Conservation (phyloP, 192 early-diverging fungal species). For the Phlyctochytrium planicorne region DNA sequence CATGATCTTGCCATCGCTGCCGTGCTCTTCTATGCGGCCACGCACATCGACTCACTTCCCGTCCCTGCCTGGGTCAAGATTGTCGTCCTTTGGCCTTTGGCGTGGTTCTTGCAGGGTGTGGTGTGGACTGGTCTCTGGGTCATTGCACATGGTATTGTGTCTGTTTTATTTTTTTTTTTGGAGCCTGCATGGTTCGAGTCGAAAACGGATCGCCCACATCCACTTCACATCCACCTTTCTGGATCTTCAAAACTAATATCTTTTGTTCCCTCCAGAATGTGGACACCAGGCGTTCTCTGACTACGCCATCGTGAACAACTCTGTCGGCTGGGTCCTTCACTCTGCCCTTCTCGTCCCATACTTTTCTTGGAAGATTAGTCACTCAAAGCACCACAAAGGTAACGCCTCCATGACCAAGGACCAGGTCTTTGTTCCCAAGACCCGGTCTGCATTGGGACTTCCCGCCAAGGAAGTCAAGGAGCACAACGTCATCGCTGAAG, state of each 20-base stretch:
- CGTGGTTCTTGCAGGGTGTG: constrained; percentile 83
- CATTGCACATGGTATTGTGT: constrained; percentile 49
- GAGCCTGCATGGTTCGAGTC: constrained; percentile 32
- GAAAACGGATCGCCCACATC: not conserved
- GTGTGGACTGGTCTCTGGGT: constrained; percentile 89
- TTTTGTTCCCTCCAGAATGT: constrained; percentile 69
- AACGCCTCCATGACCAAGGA: constrained; percentile 88
- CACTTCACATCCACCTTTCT: too few species aligned
- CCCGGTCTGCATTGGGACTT: constrained; percentile 51
- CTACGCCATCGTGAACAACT: constrained; percentile 80
- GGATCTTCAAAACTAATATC: too few species aligned
- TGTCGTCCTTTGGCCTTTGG: constrained; percentile 65
- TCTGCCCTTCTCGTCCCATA: constrained; percentile 86
- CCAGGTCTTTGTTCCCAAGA: constrained; percentile 91
- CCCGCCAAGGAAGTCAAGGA: constrained; percentile 32
- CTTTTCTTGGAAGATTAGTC: constrained; percentile 89
- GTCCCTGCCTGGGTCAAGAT: not conserved
- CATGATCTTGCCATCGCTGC: constrained; percentile 73
- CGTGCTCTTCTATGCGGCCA: constrained; percentile 66
- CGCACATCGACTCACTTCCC: constrained; percentile 37
- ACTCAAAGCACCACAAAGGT: constrained; percentile 87
- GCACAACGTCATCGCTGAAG: constrained; percentile 63
- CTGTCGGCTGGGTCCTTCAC: constrained; percentile 88
- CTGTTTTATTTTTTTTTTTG: constrained; percentile 2
- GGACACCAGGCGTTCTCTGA: constrained; percentile 91